A percentile compares a stretch with the other conserved stretches of the same genome.
Evolutionary conservation across 495 filamentous ascomycete genomes (phyloP).

Genomic region (Neurospora pannonica): DNA sequence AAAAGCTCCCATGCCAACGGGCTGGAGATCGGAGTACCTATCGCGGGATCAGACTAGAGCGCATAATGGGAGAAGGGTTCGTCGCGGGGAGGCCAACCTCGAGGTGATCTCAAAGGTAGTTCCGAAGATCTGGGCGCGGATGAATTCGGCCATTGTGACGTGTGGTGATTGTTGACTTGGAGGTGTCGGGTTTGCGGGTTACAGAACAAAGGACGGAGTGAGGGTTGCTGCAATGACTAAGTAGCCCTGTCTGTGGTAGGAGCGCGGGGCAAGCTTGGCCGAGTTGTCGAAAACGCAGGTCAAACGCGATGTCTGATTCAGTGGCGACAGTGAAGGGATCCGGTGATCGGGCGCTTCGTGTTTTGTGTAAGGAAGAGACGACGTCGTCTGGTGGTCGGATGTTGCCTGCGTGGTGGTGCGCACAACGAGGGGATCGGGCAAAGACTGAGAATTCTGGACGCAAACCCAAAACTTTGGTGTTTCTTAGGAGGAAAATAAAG

Average conservation of each 20-base stretch:
- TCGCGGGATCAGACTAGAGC: conserved; percentile 12
- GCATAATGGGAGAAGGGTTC: conserved; percentile 2
- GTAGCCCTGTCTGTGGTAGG: neutral
- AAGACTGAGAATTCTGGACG: neutral
- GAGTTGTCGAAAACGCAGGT: neutral
- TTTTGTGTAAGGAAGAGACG: neutral
- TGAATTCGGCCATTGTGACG: conserved; percentile 84
- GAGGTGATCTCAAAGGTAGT: conserved; percentile 99
- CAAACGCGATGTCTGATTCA: neutral
- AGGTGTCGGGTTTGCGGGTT: neutral
- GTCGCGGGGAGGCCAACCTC: conserved; percentile 50
- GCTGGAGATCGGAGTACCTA: conserved; percentile 95
- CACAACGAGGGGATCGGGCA: neutral
- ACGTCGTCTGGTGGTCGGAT: neutral
- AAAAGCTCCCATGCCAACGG: conserved; percentile 98
- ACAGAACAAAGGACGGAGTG: neutral
- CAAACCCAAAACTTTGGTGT: neutral
- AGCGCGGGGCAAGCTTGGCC: neutral
- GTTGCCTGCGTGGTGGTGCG: neutral
- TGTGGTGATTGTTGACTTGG: conserved; percentile 3
- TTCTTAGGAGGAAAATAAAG: neutral
- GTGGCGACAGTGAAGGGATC: neutral
- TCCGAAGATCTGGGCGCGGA: conserved; percentile 97
- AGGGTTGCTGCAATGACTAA: neutral
- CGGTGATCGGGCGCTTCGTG: neutral